A percentile compares a stretch with the other conserved stretches of the same genome.
phyloP scores from a whole-genome alignment of 2,329 filamentous ascomycete genomes.

The Massarina eburnea region DNA sequence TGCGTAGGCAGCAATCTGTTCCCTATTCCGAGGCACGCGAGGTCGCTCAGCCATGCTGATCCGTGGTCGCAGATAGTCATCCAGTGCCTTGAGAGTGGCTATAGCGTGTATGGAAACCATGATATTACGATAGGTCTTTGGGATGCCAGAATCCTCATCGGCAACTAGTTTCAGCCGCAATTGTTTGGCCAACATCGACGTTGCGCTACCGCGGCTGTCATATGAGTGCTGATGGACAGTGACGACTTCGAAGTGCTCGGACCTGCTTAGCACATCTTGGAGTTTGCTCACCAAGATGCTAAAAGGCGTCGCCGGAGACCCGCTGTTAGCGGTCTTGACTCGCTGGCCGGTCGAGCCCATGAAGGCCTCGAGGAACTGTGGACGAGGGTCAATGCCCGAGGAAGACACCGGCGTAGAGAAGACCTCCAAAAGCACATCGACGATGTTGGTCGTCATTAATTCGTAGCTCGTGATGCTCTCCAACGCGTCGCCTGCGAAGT shows the following conservation, averaged over 20 bases:
- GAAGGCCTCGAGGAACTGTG: constrained; percentile 87
- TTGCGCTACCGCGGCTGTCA: constrained; percentile 86
- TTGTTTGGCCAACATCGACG: constrained; percentile 96
- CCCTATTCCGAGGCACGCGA: constrained; percentile 60
- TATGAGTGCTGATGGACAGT: constrained; percentile 92
- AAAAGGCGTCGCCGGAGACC: constrained; percentile 79
- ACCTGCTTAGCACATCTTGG: constrained; percentile 92
- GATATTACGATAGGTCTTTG: constrained; percentile 83
- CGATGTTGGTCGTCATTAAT: constrained; percentile 84
- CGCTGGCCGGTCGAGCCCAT: constrained; percentile 70
- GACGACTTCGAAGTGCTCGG: constrained; percentile 96
- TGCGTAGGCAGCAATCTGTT: constrained; percentile 73
- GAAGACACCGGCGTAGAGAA: constrained; percentile 71
- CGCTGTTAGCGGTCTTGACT: constrained; percentile 64
- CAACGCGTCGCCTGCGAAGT: constrained; percentile 85
- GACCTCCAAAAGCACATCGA: constrained; percentile 78
- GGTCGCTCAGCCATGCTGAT: constrained; percentile 80
- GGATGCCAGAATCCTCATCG: constrained; percentile 88
- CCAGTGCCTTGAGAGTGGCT: constrained; percentile 93
- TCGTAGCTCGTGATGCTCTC: constrained; percentile 96
- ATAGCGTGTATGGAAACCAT: constrained; percentile 99
- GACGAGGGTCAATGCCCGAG: constrained; percentile 63
- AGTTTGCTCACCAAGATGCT: constrained; percentile 90
- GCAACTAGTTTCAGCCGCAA: constrained; percentile 85
- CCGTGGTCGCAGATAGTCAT: constrained; percentile 90